These are phyloP conservation scores for Citrullus amarus DNA, from an alignment of 306 rosid genomes.

Conservation along the genomic window DNA sequence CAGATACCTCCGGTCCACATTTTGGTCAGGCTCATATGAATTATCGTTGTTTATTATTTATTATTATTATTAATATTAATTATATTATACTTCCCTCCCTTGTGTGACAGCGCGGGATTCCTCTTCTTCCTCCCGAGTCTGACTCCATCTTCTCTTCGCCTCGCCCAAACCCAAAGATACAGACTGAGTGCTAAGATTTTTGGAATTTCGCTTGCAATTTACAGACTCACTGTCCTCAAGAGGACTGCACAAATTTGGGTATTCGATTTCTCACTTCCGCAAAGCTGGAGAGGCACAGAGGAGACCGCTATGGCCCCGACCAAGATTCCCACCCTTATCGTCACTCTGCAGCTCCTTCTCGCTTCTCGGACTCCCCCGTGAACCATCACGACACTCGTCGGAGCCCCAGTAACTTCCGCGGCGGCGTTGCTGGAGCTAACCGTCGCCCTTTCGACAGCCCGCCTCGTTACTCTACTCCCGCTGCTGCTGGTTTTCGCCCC, in stretches of 20 bases:
- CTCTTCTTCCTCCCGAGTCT: neutral
- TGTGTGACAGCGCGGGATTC: slow-evolving; percentile 7
- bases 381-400: slow-evolving; percentile 28
- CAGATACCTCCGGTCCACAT: neutral
- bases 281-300: slow-evolving; percentile 92
- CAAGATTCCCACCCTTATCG: slow-evolving; percentile 32
- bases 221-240: neutral
- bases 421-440: slow-evolving; percentile 13
- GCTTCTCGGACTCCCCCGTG: slow-evolving; percentile 60
- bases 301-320: slow-evolving; percentile 55
- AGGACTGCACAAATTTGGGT: slow-evolving; percentile 6
- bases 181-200: neutral
- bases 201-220: neutral
- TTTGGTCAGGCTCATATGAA: neutral
- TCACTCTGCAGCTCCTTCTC: slow-evolving; percentile 42
- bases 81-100: neutral
- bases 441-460: slow-evolving; percentile 55
- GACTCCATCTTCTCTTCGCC: neutral
- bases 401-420: slow-evolving; percentile 35
- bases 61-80: neutral
- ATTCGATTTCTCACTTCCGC: slow-evolving; percentile 24
- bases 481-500: slow-evolving; percentile 37
- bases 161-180: neutral
- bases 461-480: slow-evolving; percentile 36
- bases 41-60: neutral